Conservation (phyloP, 768 basidiomycete genomes). For the Naganishia onofrii region DNA sequence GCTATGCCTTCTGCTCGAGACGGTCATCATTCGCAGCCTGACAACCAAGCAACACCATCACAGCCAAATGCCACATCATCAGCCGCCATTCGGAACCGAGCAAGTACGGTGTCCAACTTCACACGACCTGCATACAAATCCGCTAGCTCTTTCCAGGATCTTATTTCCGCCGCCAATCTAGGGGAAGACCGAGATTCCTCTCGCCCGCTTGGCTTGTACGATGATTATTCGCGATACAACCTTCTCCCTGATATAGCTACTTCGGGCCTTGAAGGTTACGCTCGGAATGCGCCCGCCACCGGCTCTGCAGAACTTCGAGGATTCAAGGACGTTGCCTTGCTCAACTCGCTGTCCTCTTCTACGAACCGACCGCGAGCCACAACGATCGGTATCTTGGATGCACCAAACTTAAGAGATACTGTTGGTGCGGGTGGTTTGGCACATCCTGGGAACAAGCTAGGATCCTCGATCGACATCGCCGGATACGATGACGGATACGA, state of each 20-base stretch:
- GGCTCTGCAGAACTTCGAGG: constrained; percentile 3
- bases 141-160: constrained; percentile 33
- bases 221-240: constrained; percentile 17
- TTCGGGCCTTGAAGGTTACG: constrained; percentile 12
- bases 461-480: constrained; percentile 26
- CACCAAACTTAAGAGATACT: constrained; percentile 8
- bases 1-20: constrained; percentile 18
- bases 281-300: neutral
- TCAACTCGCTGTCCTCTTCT: constrained; percentile 23
- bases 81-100: constrained; percentile 60
- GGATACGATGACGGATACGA: constrained; percentile 10
- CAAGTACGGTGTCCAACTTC: constrained; percentile 90
- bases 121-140: constrained; percentile 63
- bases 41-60: constrained; percentile 70
- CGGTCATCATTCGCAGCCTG: constrained; percentile 14
- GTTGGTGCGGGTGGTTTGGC: constrained; percentile 14
- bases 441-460: constrained; percentile 29
- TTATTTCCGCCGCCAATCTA: constrained; percentile 58
- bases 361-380: constrained; percentile 48
- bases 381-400: constrained; percentile 48
- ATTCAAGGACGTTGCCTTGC: constrained; percentile 31
- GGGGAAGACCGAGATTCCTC: constrained; percentile 60
- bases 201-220: constrained; percentile 51
- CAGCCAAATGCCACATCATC: constrained; percentile 64
- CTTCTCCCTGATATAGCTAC: neutral